Percentiles rank a stretch among this genome's conserved stretches.
Conservation (phyloP, 768 basidiomycete species). For the Boletellus ananiceps region DNA sequence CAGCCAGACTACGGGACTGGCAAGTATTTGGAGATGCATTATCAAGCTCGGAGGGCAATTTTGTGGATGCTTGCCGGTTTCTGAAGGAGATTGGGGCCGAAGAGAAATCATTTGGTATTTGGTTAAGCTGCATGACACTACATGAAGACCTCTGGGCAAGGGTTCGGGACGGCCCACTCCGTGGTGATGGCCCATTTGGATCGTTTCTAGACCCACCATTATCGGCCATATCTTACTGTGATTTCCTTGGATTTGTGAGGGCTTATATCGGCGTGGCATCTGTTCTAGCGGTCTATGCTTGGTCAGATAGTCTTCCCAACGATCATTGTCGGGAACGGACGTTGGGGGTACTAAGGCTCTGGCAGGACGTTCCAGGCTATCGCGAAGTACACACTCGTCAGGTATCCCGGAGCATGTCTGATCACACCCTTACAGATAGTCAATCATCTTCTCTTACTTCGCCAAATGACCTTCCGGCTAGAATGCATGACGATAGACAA, state of each 20-base stretch:
- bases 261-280: conserved; percentile 64
- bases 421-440: conserved; percentile 48
- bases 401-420: conserved; percentile 15
- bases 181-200: conserved; percentile 31
- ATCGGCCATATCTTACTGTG: conserved; percentile 40
- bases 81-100: conserved; percentile 59
- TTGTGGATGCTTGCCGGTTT: conserved; percentile 43
- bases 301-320: conserved; percentile 73
- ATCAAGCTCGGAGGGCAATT: conserved; percentile 48
- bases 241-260: conserved; percentile 61
- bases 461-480: conserved; percentile 67
- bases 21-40: conserved; percentile 57
- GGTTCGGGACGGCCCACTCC: conserved; percentile 14
- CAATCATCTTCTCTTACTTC: conserved; percentile 65
- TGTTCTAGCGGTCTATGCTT: conserved; percentile 69
- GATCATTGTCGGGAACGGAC: conserved; percentile 59
- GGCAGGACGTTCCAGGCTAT: conserved; percentile 56
- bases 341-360: conserved; percentile 47
- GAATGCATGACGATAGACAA: conserved; percentile 68
- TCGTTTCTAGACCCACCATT: conserved; percentile 35
- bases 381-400: conserved; percentile 48
- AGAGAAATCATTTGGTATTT: conserved; percentile 67
- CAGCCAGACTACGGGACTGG: conserved; percentile 55
- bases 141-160: conserved; percentile 47
- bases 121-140: conserved; percentile 66